Evolutionary conservation across 2,329 filamentous ascomycete species (phyloP), one percentile per base, ranked within the genome.

Genomic region (Sporothrix luriei): DNA sequence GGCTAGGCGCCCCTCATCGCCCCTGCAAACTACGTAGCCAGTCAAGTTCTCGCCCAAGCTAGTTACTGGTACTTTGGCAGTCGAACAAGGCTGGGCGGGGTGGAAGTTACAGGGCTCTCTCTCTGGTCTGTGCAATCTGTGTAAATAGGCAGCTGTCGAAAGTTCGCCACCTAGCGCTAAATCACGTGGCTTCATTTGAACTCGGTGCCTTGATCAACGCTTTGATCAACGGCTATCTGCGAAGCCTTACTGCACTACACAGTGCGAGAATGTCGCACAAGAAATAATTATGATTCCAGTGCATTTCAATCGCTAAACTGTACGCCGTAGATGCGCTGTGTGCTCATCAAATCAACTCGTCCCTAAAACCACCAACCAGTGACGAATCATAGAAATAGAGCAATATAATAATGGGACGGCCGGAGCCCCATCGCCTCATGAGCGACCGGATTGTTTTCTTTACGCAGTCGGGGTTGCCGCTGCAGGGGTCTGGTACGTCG

Each of bases 401-500:
- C 5, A 14, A 48, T 0, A 48, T 16, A 19, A 6, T 16, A 14
- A 19, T 14, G 43, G 43, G 2, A 16, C 43, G 14, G 43, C 43
- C 6, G 43, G 43, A 48, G 2, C 9, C 33, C 29, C 33, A 9
- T 33, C 33, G 19, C 26, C 16, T 19, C 33, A 14, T 16, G 19
- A 33, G 16, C 26, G 52, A 29, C 26, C 24, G 9, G 38, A 11
- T 9, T 9, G 33, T 5, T 13, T n/a, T 40, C n/a, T 21, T 24
- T 48, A 52, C 33, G 33, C 38, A 19, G 16, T 62, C 14, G 46
- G 43, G 1, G 52, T 48, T 4, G 40, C 16, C 14, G 21, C 59
- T 40, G 5, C 59, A 6, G 40, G 57, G 14, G 71, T 68, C 29
- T 65, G 71, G 74, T 75, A 73, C 73, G 74, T 71, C 48, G 69